A percentile compares a stretch with the other conserved stretches of the same genome.
Conservation (phyloP, 208 protist genomes). For the Phytomonas sp. region DNA sequence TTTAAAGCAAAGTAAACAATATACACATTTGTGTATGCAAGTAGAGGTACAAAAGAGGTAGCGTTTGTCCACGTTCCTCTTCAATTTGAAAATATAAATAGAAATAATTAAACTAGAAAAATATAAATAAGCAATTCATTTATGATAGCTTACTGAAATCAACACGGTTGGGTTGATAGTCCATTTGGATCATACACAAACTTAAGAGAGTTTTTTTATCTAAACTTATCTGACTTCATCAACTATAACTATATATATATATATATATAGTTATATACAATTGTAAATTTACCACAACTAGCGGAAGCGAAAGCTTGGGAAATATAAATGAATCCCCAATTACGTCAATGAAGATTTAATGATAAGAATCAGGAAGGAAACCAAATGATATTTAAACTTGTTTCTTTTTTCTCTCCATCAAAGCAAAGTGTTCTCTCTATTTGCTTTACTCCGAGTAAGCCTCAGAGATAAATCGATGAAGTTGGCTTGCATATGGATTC, state of each 20-base stretch:
- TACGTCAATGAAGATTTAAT: neutral
- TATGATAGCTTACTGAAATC: neutral
- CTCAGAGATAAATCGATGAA: neutral
- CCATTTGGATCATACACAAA: neutral
- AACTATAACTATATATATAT: neutral
- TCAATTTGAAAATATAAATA: neutral
- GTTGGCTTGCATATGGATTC: neutral
- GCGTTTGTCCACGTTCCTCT: neutral
- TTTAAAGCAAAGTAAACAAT: constrained; percentile 1
- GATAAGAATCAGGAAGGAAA: neutral
- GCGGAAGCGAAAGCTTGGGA: neutral
- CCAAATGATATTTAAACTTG: neutral
- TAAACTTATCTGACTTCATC: neutral
- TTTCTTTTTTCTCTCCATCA: neutral
- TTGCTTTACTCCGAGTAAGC: neutral
- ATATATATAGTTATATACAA: neutral
- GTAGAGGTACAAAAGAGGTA: neutral
- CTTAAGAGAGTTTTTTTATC: neutral
- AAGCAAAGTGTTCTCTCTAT: neutral
- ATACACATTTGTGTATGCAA: neutral
- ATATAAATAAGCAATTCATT: neutral
- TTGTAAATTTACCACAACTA: neutral
- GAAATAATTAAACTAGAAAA: neutral
- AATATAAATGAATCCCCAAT: neutral
- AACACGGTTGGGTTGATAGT: neutral